Percentiles rank a stretch among this genome's conserved stretches.
phyloP scores from a whole-genome alignment of 129 eudicot species.

The Chrysanthemum makinoi region DNA sequence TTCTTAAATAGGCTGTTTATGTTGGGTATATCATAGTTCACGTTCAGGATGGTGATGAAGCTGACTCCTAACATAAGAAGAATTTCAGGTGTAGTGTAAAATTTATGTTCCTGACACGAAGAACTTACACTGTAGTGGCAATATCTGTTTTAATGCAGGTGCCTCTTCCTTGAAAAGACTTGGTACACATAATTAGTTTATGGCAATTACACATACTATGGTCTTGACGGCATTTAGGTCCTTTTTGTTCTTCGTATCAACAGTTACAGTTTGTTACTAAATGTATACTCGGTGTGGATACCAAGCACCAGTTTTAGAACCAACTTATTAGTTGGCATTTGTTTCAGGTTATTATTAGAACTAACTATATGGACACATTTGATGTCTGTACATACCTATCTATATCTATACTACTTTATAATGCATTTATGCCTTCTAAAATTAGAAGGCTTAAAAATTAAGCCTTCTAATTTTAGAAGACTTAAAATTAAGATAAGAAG shows the following conservation, averaged over 20 bases:
- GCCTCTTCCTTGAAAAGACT: constrained; percentile 8
- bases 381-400: no score
- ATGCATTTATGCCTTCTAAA: no score
- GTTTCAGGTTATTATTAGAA: no score
- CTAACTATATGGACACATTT: no score
- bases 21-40: constrained; percentile 49
- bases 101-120: constrained; percentile 18
- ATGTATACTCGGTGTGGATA: constrained; percentile 8
- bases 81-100: constrained; percentile 46
- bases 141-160: constrained; percentile 35
- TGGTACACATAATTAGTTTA: neutral
- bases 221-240: neutral
- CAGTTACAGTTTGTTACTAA: neutral
- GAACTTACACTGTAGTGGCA: constrained; percentile 36
- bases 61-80: constrained; percentile 48
- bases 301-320: no score
- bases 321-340: no score
- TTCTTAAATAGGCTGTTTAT: constrained; percentile 48
- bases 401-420: no score
- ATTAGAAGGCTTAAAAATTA: no score
- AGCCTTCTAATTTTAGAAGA: no score
- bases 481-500: no score
- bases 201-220: constrained; percentile 3
- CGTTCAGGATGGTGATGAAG: constrained; percentile 49
- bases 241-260: no score